A percentile compares a stretch with the other conserved stretches of the same genome.
phyloP scores from a whole-genome alignment of 306 rosid genomes.

The Crotalaria pallida region DNA sequence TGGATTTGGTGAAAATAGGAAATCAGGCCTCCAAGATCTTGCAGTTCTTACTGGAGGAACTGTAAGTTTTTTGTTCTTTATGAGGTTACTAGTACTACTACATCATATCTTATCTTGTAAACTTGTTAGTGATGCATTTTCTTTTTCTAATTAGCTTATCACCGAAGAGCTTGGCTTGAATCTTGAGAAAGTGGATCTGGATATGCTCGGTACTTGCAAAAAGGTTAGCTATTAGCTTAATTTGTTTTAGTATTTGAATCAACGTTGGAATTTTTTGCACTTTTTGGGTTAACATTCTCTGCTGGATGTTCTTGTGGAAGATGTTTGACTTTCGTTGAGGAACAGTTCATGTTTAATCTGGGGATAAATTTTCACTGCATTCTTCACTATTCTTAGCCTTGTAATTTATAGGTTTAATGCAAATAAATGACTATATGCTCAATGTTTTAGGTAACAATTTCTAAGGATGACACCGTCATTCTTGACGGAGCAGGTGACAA shows the following conservation, averaged over 20 bases:
- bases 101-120: background rate
- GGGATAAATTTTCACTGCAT: background rate
- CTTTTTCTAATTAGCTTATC: conserved; percentile 48
- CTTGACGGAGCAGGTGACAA: conserved; percentile 97
- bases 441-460: conserved; percentile 63
- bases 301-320: background rate
- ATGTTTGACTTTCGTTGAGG: background rate
- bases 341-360: background rate
- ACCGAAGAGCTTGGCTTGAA: conserved; percentile 93
- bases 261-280: background rate
- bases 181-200: conserved; percentile 83
- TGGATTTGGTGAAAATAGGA: conserved; percentile 92
- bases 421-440: background rate
- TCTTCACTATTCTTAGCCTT: background rate
- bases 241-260: background rate
- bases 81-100: background rate
- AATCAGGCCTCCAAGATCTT: conserved; percentile 74
- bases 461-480: conserved; percentile 95
- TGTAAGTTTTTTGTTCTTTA: conserved; percentile 36
- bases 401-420: background rate
- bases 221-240: conserved; percentile 47
- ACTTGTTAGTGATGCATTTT: conserved; percentile 1
- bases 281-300: background rate
- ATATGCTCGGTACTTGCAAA: conserved; percentile 80
- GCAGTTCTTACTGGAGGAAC: conserved; percentile 85